Percentiles rank a stretch among this genome's conserved stretches.
phyloP scores from a whole-genome alignment of 306 rosid genomes.

The Fragaria vesca region DNA sequence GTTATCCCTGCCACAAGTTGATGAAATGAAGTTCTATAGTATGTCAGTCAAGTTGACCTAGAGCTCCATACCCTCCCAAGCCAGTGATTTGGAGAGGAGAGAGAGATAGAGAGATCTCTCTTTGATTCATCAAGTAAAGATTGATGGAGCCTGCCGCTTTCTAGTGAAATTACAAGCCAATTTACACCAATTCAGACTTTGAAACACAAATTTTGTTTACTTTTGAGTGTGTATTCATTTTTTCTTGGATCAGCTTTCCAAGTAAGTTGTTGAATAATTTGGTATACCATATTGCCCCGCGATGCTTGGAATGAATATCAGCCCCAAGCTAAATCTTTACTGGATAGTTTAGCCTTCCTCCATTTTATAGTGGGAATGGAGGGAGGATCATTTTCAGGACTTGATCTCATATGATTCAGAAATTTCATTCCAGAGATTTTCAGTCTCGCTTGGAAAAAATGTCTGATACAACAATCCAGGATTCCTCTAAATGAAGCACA shows the following conservation, averaged over 20 bases:
- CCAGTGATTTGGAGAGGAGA: slow-evolving; percentile 16
- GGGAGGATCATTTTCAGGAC: background rate
- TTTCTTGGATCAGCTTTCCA: background rate
- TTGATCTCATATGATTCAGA: background rate
- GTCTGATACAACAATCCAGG: background rate
- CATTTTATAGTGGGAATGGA: background rate
- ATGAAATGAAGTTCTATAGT: slow-evolving; percentile 18
- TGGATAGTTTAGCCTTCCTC: background rate
- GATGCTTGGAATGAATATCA: background rate
- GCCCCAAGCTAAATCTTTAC: background rate
- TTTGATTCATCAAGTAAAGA: background rate
- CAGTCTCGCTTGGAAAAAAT: background rate
- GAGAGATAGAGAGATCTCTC: slow-evolving; percentile 19
- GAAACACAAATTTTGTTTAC: slow-evolving; percentile 4
- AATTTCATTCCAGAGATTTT: background rate
- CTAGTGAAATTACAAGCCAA: background rate
- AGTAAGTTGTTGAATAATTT: background rate
- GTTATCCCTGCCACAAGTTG: slow-evolving; percentile 28
- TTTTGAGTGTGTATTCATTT: slow-evolving; percentile 3
- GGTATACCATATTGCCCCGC: background rate
- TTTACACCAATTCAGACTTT: slow-evolving; percentile 23
- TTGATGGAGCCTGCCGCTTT: slow-evolving; percentile 12
- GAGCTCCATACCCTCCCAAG: slow-evolving; percentile 23
- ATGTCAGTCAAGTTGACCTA: slow-evolving; percentile 23
- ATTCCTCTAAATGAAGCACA: background rate